A percentile compares a stretch with the other conserved stretches of the same genome.
Evolutionary conservation across 2,329 filamentous ascomycete species (phyloP).

Genomic region (Penicillium sp.): DNA sequence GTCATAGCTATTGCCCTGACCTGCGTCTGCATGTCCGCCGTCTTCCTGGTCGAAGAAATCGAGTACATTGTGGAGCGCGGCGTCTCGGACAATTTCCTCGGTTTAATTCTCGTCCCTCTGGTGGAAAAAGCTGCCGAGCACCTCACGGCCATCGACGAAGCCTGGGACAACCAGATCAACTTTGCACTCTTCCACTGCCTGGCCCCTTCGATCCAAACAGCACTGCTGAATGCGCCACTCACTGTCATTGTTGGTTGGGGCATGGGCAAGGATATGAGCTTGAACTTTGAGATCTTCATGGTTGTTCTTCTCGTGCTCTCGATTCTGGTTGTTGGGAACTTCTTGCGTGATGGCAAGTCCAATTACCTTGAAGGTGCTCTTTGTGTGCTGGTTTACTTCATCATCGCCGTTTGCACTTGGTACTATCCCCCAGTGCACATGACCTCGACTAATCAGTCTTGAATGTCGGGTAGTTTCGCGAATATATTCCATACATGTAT

Average conservation of each 20-base stretch:
- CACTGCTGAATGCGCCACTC: constrained; percentile 80
- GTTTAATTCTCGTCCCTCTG: constrained; percentile 73
- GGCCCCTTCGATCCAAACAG: constrained; percentile 83
- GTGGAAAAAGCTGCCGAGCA: constrained; percentile 88
- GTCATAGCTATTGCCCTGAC: constrained; percentile 63
- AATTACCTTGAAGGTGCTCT: constrained; percentile 87
- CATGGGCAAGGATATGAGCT: constrained; percentile 65
- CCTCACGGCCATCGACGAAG: constrained; percentile 79
- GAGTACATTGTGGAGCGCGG: constrained; percentile 56
- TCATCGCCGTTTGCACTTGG: constrained; percentile 61
- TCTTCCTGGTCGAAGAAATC: constrained; percentile 72
- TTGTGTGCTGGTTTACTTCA: constrained; percentile 64
- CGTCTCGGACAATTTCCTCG: constrained; percentile 59
- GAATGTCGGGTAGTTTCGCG: not conserved
- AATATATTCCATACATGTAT: not conserved
- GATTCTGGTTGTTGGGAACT: constrained; percentile 83
- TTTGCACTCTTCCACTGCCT: constrained; percentile 82
- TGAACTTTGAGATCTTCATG: constrained; percentile 87
- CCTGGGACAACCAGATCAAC: constrained; percentile 69
- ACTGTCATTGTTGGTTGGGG: constrained; percentile 84
- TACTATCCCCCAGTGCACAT: constrained; percentile 57
- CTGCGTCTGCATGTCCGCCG: constrained; percentile 70
- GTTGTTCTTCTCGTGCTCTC: constrained; percentile 76
- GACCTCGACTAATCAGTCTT: constrained; percentile 19
- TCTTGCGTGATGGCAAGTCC: constrained; percentile 81